Evolutionary conservation across 768 basidiomycete genomes (phyloP).

Genomic region (Leccinum variicolor): DNA sequence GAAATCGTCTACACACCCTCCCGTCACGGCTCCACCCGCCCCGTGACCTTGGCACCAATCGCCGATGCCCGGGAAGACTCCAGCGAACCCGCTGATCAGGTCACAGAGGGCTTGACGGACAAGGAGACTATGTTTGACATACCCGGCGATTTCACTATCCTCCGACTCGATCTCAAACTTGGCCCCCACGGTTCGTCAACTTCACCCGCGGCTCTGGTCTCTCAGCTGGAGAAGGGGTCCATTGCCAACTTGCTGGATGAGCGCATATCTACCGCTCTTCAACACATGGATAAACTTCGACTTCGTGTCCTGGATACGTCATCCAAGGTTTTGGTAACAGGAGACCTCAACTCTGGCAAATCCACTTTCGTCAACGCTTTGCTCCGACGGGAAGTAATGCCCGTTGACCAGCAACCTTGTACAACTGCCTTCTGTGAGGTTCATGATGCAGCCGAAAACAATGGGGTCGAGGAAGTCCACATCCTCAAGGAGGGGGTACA

Average conservation of each 20-base stretch:
- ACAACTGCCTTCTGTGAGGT: conserved; percentile 98
- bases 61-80: conserved; percentile 41
- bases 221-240: conserved; percentile 88
- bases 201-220: conserved; percentile 70
- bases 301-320: conserved; percentile 87
- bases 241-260: conserved; percentile 91
- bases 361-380: conserved; percentile 98
- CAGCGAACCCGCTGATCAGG: conserved; percentile 12
- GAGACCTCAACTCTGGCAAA: conserved; percentile 97
- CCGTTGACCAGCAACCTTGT: conserved; percentile 96
- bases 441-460: conserved; percentile 81
- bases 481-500: conserved; percentile 62
- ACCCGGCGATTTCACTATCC: conserved; percentile 72
- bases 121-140: conserved; percentile 39
- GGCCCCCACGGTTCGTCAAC: conserved; percentile 66
- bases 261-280: conserved; percentile 67
- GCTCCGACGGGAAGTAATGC: conserved; percentile 87
- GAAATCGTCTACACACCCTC: conserved; percentile 60
- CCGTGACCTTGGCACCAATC: conserved; percentile 56
- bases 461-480: conserved; percentile 82
- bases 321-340: conserved; percentile 95
- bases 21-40: conserved; percentile 48
- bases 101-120: conserved; percentile 27
- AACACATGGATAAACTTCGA: conserved; percentile 82
- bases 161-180: conserved; percentile 90